Conservation (phyloP, 2,329 filamentous ascomycete species). For the Colletotrichum musae region DNA sequence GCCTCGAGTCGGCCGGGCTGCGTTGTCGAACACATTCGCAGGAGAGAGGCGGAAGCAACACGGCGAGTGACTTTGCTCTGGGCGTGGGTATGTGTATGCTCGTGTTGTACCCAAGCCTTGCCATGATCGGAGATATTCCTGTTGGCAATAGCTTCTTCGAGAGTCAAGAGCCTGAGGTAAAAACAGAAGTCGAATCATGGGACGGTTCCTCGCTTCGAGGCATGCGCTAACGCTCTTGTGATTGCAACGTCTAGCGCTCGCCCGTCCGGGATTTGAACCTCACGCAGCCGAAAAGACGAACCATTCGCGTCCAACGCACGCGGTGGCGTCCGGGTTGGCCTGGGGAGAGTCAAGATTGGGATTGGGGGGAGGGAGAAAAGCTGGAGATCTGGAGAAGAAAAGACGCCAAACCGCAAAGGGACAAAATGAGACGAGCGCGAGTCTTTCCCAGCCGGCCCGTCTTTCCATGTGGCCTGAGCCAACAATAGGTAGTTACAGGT, state of each 20-base stretch:
- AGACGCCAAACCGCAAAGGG: constrained; percentile 21
- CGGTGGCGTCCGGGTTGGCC: constrained; percentile 23
- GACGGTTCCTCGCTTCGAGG: not conserved
- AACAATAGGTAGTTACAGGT: not conserved
- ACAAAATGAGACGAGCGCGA: constrained; percentile 16
- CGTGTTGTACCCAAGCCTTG: not conserved
- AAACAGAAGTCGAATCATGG: constrained; percentile 2
- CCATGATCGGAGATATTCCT: constrained; percentile 9
- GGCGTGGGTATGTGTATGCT: too few relatives aligned
- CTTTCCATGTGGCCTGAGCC: constrained; percentile 39
- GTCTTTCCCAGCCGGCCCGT: constrained; percentile 31
- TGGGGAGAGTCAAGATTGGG: not conserved
- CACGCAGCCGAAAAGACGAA: constrained; percentile 28
- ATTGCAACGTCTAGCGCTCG: not conserved
- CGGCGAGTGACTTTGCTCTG: too few relatives aligned
- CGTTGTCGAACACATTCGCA: not conserved
- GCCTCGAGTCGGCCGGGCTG: constrained; percentile 21
- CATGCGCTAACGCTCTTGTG: not conserved
- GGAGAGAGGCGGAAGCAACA: not conserved
- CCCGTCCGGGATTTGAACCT: constrained; percentile 2
- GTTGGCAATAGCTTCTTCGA: constrained; percentile 20
- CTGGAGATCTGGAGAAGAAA: constrained; percentile 34
- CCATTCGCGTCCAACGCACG: constrained; percentile 7
- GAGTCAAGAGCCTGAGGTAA: not conserved
- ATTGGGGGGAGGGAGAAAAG: constrained; percentile 12